Base-by-base conservation (phyloP, 1,284 basidiomycete species). In the Cryptococcus sp. region DNA sequence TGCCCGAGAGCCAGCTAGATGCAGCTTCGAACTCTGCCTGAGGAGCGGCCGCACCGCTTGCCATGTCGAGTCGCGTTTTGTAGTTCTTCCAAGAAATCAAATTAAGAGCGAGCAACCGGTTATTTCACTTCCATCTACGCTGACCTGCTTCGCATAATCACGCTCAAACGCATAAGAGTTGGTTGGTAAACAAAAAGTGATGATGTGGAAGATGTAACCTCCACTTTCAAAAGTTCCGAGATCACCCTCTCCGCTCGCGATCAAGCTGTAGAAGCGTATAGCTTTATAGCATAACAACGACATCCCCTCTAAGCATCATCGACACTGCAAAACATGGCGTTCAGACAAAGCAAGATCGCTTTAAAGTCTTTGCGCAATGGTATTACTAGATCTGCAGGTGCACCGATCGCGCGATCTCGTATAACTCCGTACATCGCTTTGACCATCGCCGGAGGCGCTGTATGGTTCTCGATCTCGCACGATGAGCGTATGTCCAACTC, bases 1-100 rank as follows among this genome's bases (percentile, higher is more conserved):
- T 61, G 3, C 62, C 52, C 10, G 68, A 58, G 1, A 77, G 58
- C 74, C 74, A 77, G 15, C 38, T 15, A 3, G 69, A 64, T 0
- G 75, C 72, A 3, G 63, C 59, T 26, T 65, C 41, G 56, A 76
- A 77, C 10, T 59, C 53, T 22, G 65, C 57, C 23, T 56, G 54
- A 38, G 15, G n/a, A 25, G 5, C 8, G 29, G 29, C 13, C 5
- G 29, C 29, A 10, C 29, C 29, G 29, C 5, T 34, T 13, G 29
- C 29, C 29, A 34, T 34, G 13, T 10, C 13, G 29, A 34, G 29
- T 5, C 3, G 29, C 5, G 2, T 34, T 10, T 34, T 7, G 8
- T 34, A 13, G 8, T 2, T 34, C 29, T 34, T 7, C 29, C 8
- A 7, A 34, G 29, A 10, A 4, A 4, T 7, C 29, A 34, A 7